phyloP scores from a whole-genome alignment of 345 rosid genomes.

The Pelargonium nanum region DNA sequence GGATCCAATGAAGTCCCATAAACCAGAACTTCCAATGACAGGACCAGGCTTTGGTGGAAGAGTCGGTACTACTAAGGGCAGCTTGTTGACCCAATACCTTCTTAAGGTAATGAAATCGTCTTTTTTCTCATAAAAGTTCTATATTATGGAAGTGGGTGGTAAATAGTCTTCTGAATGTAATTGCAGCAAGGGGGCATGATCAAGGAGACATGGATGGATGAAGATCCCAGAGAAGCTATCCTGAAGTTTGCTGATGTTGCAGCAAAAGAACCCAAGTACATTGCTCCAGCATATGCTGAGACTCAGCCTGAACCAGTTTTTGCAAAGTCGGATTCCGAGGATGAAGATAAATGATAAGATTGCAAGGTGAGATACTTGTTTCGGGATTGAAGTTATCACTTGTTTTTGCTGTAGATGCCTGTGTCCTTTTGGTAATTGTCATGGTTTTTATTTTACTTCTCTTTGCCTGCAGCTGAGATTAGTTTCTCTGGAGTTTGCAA shows the following conservation, averaged over 20 bases:
- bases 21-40: constrained; percentile 82
- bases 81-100: constrained; percentile 91
- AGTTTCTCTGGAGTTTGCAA: too few species aligned
- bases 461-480: too few species aligned
- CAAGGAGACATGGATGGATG: constrained; percentile 99
- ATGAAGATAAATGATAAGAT: constrained; percentile 46
- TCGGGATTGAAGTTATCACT: too few species aligned
- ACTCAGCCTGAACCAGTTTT: constrained; percentile 88
- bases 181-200: constrained; percentile 99
- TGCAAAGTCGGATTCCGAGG: constrained; percentile 75
- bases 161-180: constrained; percentile 7
- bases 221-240: constrained; percentile 98
- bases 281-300: constrained; percentile 91
- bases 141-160: background rate
- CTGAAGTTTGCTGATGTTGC: constrained; percentile 88
- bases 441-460: too few species aligned
- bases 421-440: too few species aligned
- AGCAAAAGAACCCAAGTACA: constrained; percentile 78
- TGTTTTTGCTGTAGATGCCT: too few species aligned
- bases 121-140: background rate
- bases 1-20: constrained; percentile 86
- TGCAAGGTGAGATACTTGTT: background rate
- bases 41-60: constrained; percentile 98
- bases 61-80: constrained; percentile 76
- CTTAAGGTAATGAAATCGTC: constrained; percentile 48